These are phyloP conservation scores for Aspergillus hiratsukae DNA, from an alignment of 2,329 filamentous ascomycete genomes.

Conservation along the genomic window DNA sequence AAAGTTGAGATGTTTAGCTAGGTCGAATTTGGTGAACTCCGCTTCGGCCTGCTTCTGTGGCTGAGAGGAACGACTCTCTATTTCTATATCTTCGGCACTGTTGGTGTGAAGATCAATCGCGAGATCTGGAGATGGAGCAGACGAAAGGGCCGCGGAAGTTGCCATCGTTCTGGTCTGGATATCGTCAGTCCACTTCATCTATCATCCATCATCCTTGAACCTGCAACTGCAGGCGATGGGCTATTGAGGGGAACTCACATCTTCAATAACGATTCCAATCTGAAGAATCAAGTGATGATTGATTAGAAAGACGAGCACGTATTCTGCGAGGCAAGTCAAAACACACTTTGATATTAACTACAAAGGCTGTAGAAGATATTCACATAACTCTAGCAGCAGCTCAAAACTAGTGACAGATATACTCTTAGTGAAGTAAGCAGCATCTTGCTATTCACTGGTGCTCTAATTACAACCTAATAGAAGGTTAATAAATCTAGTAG, in stretches of 20 bases:
- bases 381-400: too few relatives aligned
- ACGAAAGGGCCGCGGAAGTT: slow-evolving; percentile 15
- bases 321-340: background rate
- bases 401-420: too few relatives aligned
- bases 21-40: slow-evolving; percentile 45
- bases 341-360: background rate
- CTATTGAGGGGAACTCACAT: background rate
- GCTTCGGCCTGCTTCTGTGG: slow-evolving; percentile 17
- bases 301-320: background rate
- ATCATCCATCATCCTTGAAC: background rate
- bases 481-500: too few relatives aligned
- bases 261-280: background rate
- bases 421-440: too few relatives aligned
- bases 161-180: slow-evolving; percentile 13
- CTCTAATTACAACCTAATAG: too few relatives aligned
- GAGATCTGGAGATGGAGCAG: slow-evolving; percentile 22
- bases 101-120: slow-evolving; percentile 16
- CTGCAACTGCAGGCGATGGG: background rate
- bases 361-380: too few relatives aligned
- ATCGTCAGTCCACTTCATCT: slow-evolving; percentile 5
- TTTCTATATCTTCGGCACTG: slow-evolving; percentile 12
- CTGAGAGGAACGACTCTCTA: slow-evolving; percentile 28
- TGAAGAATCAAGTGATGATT: background rate
- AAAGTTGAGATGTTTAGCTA: slow-evolving; percentile 53
- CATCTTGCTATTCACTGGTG: too few relatives aligned